Evolutionary conservation across 805 yeast genomes (phyloP).

Genomic region (Nakazawaea wickerhamii): DNA sequence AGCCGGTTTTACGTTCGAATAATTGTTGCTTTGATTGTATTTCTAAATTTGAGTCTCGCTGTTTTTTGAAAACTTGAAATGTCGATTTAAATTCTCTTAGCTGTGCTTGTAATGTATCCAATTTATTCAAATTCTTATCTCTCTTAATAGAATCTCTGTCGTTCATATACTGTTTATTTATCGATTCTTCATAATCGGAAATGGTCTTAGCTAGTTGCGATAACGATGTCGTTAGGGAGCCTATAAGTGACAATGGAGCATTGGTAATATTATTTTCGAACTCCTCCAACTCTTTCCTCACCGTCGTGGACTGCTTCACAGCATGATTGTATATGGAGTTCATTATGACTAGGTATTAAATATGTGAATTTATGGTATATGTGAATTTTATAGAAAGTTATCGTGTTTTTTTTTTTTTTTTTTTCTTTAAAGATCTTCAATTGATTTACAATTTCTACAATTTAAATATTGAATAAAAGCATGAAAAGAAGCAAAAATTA

Average conservation of each 20-base stretch:
- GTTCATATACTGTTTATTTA: conserved; percentile 8
- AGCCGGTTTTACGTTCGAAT: conserved; percentile 42
- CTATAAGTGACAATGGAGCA: conserved; percentile 59
- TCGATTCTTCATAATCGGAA: conserved; percentile 30
- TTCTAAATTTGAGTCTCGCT: conserved; percentile 48
- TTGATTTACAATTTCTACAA: no score
- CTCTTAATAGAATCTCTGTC: conserved; percentile 34
- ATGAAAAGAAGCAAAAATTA: no score
- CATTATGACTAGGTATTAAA: conserved; percentile 34
- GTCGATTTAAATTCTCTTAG: conserved; percentile 40
- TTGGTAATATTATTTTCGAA: conserved; percentile 63
- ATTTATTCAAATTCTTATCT: conserved; percentile 60
- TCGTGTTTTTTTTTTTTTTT: not conserved
- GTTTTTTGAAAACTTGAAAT: conserved; percentile 48
- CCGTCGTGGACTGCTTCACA: conserved; percentile 70
- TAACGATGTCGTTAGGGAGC: conserved; percentile 73
- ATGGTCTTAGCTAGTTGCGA: conserved; percentile 72
- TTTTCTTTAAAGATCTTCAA: no score
- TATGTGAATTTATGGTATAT: not conserved
- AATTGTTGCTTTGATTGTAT: conserved; percentile 46
- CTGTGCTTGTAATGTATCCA: conserved; percentile 50
- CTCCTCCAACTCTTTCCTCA: conserved; percentile 60
- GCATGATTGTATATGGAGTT: conserved; percentile 90
- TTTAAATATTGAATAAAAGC: no score
- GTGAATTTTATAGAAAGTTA: not conserved